Evolutionary conservation across 306 rosid genomes (phyloP), one percentile per base, ranked within the genome.

Genomic region (Lathyrus aphaca): DNA sequence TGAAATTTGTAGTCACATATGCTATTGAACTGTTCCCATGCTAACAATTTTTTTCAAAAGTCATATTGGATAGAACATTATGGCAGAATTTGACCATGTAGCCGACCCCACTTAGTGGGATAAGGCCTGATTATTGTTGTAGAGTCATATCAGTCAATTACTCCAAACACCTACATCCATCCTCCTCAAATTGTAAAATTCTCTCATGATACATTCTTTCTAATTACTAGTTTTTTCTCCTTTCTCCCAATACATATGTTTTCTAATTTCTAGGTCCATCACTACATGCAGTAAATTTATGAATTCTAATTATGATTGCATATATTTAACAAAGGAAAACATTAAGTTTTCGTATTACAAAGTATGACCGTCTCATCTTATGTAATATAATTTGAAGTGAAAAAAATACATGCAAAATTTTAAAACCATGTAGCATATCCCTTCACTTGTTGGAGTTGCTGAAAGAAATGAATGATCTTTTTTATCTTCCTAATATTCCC

Each of bases 361-460:
- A 61, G 37, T 64, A 18, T 10, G 55, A 37, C 8, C 9, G 3
- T 71, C 46, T 23, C 14, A 55, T 23, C 38, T 12, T 27, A 19
- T 65, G 63, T 18, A 17, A 17, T 6, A 74, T 39, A 61, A 23
- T 30, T 60, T 66, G 5, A 21, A 45, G 69, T 46, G 69, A 51
- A 62, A 61, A 53, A 68, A 17, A 60, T 19, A 51, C 13, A 40
- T 35, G 51, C 3, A 14, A 72, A 69, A 18, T 67, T 55, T 61
- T 64, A 19, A 17, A 57, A 73, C 48, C 57, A 13, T 71, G 15
- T 63, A 1, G 45, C 65, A 48, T 17, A 46, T 49, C 66, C 57
- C 57, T 61, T 42, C 44, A 44, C 63, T 59, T 64, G 18, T 66
- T 55, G 32, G 44, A 58, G 35, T 45, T 55, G 25, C 40, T 68